These are phyloP conservation scores for Jimgerdemannia flammicorona DNA, from an alignment of 192 early-diverging fungal species.

Conservation along the genomic window DNA sequence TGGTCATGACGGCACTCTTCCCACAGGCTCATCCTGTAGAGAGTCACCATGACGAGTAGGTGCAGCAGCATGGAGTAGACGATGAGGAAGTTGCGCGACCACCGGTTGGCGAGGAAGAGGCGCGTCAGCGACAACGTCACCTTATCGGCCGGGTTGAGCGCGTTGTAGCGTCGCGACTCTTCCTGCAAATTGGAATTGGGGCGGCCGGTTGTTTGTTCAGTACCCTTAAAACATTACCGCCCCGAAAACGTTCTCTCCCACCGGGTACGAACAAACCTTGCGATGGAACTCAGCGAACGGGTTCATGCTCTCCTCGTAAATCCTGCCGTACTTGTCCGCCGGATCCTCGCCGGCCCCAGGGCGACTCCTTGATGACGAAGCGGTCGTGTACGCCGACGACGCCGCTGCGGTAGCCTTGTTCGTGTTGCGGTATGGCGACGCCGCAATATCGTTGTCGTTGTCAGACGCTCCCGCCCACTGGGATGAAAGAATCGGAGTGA, in stretches of 20 bases:
- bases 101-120: constrained; percentile 63
- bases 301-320: constrained; percentile 89
- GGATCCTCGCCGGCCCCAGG: constrained; percentile 40
- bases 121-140: constrained; percentile 59
- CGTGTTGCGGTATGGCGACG: background rate
- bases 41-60: constrained; percentile 69
- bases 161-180: constrained; percentile 59
- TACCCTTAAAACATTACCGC: background rate
- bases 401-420: background rate
- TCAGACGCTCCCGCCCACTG: background rate
- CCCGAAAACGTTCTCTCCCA: background rate
- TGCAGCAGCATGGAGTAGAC: constrained; percentile 71
- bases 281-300: constrained; percentile 85
- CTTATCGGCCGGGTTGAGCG: constrained; percentile 75
- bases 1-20: constrained; percentile 63
- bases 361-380: background rate
- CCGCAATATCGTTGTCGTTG: background rate
- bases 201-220: background rate
- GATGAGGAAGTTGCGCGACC: constrained; percentile 63
- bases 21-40: constrained; percentile 64
- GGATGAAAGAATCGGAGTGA: background rate
- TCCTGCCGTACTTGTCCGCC: constrained; percentile 61
- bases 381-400: background rate
- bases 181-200: constrained; percentile 41
- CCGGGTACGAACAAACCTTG: constrained; percentile 23